Evolutionary conservation across 192 early-diverging fungal genomes (phyloP).

Genomic region (Spizellomyces punctatus): DNA sequence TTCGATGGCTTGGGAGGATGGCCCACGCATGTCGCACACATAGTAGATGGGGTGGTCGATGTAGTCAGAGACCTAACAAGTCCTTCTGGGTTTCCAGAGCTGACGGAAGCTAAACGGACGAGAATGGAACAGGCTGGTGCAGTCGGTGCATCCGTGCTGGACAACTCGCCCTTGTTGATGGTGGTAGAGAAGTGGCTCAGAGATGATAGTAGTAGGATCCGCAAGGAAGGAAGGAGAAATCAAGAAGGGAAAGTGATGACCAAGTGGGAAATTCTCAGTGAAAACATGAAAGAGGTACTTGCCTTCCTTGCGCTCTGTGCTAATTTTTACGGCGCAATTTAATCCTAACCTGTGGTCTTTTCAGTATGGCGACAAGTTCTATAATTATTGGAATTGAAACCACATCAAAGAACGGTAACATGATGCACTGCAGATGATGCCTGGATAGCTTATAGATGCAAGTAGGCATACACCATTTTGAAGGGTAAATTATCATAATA

Average conservation of each 20-base stretch:
- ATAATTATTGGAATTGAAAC: slow-evolving; percentile 47
- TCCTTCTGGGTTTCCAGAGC: slow-evolving; percentile 53
- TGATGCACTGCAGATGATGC: no score
- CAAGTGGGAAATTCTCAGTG: slow-evolving; percentile 54
- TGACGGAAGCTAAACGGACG: slow-evolving; percentile 41
- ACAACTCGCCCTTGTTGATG: slow-evolving; percentile 58
- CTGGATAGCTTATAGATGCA: no score
- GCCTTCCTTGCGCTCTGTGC: not conserved
- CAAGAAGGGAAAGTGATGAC: slow-evolving; percentile 41
- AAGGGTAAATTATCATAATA: no score
- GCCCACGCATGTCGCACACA: slow-evolving; percentile 75
- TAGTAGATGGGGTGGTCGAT: slow-evolving; percentile 56
- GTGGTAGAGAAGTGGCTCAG: slow-evolving; percentile 70
- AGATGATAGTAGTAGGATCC: slow-evolving; percentile 51
- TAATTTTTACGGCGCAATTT: not conserved
- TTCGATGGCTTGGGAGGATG: slow-evolving; percentile 77
- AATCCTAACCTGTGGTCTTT: not conserved
- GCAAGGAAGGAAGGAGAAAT: slow-evolving; percentile 25
- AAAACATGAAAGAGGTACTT: slow-evolving; percentile 54
- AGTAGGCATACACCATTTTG: no score
- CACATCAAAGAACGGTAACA: no score
- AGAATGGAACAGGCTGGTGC: not conserved
- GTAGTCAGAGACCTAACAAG: slow-evolving; percentile 43
- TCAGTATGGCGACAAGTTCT: slow-evolving; percentile 55
- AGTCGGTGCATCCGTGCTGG: slow-evolving; percentile 21